Conservation (phyloP, 768 basidiomycete species). For the Collybiopsis luxurians region DNA sequence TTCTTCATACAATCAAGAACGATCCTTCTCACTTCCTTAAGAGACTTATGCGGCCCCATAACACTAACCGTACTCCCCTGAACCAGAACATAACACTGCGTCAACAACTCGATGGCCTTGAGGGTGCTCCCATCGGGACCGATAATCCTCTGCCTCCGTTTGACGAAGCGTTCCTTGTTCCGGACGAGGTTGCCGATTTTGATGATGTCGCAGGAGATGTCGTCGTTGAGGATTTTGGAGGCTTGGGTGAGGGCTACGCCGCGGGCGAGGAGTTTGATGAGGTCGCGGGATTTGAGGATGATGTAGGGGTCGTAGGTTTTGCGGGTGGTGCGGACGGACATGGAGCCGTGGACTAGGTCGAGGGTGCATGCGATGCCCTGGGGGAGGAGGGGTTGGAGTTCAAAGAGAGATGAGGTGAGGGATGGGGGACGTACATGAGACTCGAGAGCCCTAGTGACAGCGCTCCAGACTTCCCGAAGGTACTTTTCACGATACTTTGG, state of each 20-base stretch:
- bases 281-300: conserved; percentile 92
- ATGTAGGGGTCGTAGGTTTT: conserved; percentile 98
- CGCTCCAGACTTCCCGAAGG: conserved; percentile 91
- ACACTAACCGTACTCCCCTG: conserved; percentile 98
- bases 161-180: conserved; percentile 97
- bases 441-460: conserved; percentile 82
- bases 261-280: conserved; percentile 93
- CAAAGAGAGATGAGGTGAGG: not conserved
- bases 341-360: conserved; percentile 93
- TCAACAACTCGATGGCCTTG: conserved; percentile 95
- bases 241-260: conserved; percentile 86
- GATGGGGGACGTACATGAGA: conserved; percentile 51
- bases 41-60: conserved; percentile 93
- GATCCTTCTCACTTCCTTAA: conserved; percentile 95
- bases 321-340: conserved; percentile 95
- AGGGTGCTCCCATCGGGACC: conserved; percentile 93
- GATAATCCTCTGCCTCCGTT: conserved; percentile 92
- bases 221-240: conserved; percentile 86
- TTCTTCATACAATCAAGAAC: conserved; percentile 99
- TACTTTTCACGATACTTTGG: conserved; percentile 99
- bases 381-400: not conserved
- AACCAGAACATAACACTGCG: conserved; percentile 95
- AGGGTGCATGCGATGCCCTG: conserved; percentile 90
- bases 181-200: conserved; percentile 93
- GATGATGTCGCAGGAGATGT: conserved; percentile 92